Evolutionary conservation across 495 filamentous ascomycete species (phyloP).

Genomic region (Daldinia vernicosa): DNA sequence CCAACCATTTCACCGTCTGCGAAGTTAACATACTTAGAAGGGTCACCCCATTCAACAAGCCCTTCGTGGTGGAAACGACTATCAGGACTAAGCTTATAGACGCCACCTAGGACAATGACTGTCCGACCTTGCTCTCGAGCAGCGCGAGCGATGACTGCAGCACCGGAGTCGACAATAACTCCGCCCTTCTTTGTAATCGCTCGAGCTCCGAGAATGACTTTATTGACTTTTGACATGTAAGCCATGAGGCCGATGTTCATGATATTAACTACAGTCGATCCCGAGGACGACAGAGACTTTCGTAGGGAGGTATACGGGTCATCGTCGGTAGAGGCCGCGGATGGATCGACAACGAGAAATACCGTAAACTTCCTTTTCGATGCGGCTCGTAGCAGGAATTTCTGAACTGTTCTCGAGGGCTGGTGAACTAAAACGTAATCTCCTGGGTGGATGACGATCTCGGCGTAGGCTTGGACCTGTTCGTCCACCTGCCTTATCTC

Average conservation of each 20-base stretch:
- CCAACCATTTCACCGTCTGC: slow-evolving; percentile 78
- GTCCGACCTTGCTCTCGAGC: slow-evolving; percentile 81
- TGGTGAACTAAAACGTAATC: slow-evolving; percentile 88
- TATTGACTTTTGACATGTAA: slow-evolving; percentile 91
- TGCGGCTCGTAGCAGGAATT: slow-evolving; percentile 84
- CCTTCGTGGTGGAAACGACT: slow-evolving; percentile 81
- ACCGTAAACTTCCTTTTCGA: slow-evolving; percentile 88
- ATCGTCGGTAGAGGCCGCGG: slow-evolving; percentile 49
- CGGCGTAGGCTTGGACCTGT: slow-evolving; percentile 84
- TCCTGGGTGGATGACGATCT: slow-evolving; percentile 88
- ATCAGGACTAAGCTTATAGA: slow-evolving; percentile 90
- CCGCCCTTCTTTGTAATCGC: slow-evolving; percentile 87
- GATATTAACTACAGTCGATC: slow-evolving; percentile 82
- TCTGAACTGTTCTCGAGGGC: slow-evolving; percentile 82
- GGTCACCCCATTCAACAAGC: slow-evolving; percentile 82
- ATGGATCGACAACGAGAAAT: slow-evolving; percentile 74
- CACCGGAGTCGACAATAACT: slow-evolving; percentile 80
- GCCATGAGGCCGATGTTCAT: slow-evolving; percentile 87
- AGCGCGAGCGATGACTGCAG: slow-evolving; percentile 79
- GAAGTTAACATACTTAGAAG: slow-evolving; percentile 74
- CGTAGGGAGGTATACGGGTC: slow-evolving; percentile 63
- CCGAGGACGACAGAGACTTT: slow-evolving; percentile 77
- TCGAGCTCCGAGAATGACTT: slow-evolving; percentile 88
- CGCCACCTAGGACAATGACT: slow-evolving; percentile 82
- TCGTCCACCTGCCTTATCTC: slow-evolving; percentile 89